Percentiles rank a stretch among this genome's conserved stretches.
Conservation (phyloP, 169 alveolate genomes). For the Babesia ovis region DNA sequence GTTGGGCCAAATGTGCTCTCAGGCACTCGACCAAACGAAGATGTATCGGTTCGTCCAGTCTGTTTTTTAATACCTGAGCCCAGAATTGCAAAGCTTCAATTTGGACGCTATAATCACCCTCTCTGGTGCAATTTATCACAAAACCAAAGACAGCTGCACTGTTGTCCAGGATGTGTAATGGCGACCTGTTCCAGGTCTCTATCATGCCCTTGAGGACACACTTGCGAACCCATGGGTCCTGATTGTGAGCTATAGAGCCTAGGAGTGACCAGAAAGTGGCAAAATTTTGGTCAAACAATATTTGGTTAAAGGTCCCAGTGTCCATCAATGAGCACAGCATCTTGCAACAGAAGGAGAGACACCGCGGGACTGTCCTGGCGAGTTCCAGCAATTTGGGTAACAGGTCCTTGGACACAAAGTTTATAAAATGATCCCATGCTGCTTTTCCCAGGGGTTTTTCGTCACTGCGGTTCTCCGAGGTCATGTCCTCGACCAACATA, state of each 20-base stretch:
- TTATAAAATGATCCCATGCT: constrained; percentile 1
- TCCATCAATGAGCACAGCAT: constrained; percentile 45
- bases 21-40: constrained; percentile 42
- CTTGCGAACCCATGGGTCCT: constrained; percentile 68
- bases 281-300: constrained; percentile 62
- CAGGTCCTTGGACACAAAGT: constrained; percentile 28
- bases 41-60: constrained; percentile 65
- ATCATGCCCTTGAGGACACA: constrained; percentile 75
- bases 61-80: constrained; percentile 73
- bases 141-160: constrained; percentile 74
- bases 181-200: constrained; percentile 73
- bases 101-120: constrained; percentile 74
- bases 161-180: constrained; percentile 69
- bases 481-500: constrained; percentile 53
- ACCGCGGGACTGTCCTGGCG: constrained; percentile 10
- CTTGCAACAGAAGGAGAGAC: constrained; percentile 16
- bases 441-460: background rate
- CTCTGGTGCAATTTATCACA: constrained; percentile 75
- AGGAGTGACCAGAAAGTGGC: constrained; percentile 73
- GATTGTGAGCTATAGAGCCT: constrained; percentile 71
- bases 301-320: constrained; percentile 37
- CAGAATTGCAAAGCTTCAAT: constrained; percentile 84
- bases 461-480: background rate
- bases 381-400: constrained; percentile 30
- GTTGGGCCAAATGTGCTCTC: constrained; percentile 55